phyloP scores from a whole-genome alignment of 2,329 filamentous ascomycete species.

The Epichloe gansuensis region DNA sequence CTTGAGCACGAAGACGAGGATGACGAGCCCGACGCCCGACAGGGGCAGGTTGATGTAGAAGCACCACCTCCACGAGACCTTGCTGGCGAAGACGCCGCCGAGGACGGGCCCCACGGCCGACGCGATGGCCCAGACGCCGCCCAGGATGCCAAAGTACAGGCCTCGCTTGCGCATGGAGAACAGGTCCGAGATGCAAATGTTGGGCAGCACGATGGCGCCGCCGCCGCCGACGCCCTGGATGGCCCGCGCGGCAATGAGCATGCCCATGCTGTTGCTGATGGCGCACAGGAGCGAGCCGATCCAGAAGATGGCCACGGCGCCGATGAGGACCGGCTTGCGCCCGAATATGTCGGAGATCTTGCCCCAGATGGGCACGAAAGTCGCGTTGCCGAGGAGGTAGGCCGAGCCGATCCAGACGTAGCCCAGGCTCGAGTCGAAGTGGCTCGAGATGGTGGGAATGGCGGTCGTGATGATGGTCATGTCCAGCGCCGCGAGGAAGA shows the following conservation, averaged over 20 bases:
- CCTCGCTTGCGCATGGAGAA: conserved; percentile 39
- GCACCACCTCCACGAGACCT: conserved; percentile 57
- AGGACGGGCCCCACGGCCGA: conserved; percentile 53
- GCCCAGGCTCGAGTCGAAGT: conserved; percentile 53
- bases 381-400: conserved; percentile 58
- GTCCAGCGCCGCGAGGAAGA: conserved; percentile 43
- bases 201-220: conserved; percentile 45
- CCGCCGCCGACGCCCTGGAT: conserved; percentile 45
- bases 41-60: conserved; percentile 52
- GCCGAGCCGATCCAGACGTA: conserved; percentile 70
- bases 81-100: conserved; percentile 53
- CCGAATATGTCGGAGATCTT: conserved; percentile 47
- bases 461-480: conserved; percentile 54
- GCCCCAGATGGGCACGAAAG: conserved; percentile 57
- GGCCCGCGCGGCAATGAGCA: conserved; percentile 41
- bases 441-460: conserved; percentile 48
- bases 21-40: conserved; percentile 30
- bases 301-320: conserved; percentile 39
- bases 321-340: conserved; percentile 40
- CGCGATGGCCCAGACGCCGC: conserved; percentile 51
- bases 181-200: conserved; percentile 44
- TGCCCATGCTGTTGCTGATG: conserved; percentile 33
- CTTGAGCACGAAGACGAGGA: conserved; percentile 50
- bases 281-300: conserved; percentile 42
- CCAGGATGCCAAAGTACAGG: conserved; percentile 39